A percentile compares a stretch with the other conserved stretches of the same genome.
phyloP scores from a whole-genome alignment of 164 flowering plant species.

The Nymphaea thermarum region DNA sequence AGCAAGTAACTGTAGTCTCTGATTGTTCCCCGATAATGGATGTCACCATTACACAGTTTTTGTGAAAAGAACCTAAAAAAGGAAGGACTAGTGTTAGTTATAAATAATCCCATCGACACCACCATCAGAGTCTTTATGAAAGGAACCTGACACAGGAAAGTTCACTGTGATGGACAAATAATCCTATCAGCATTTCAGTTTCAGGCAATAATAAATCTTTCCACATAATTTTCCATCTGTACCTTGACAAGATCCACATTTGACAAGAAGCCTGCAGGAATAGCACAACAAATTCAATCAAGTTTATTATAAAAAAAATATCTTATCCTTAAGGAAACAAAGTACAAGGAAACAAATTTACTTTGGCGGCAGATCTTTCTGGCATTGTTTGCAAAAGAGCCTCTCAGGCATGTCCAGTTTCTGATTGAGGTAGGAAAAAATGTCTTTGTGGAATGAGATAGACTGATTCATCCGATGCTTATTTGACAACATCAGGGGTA shows the following conservation, averaged over 20 bases:
- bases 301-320: not conserved
- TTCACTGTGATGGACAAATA: too few species aligned
- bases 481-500: conserved; percentile 17
- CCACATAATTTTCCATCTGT: conserved; percentile 5
- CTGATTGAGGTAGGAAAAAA: conserved; percentile 44
- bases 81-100: not conserved
- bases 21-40: conserved; percentile 26
- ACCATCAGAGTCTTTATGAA: too few species aligned
- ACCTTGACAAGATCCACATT: conserved; percentile 83
- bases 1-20: conserved; percentile 38
- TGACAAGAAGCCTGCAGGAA: conserved; percentile 53
- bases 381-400: conserved; percentile 61
- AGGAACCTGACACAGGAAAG: too few species aligned
- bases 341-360: not conserved
- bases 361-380: conserved; percentile 17
- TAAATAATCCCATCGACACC: too few species aligned
- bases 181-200: too few species aligned
- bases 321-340: not conserved
- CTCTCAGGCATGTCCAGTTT: conserved; percentile 41
- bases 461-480: conserved; percentile 37
- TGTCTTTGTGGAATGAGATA: conserved; percentile 44
- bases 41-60: conserved; percentile 32
- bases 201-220: not conserved
- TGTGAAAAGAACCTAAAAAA: conserved; percentile 69
- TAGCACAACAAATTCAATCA: not conserved